These are phyloP conservation scores for Ceratocystis eucalypticola DNA, from an alignment of 2,329 filamentous ascomycete species.

Conservation along the genomic window DNA sequence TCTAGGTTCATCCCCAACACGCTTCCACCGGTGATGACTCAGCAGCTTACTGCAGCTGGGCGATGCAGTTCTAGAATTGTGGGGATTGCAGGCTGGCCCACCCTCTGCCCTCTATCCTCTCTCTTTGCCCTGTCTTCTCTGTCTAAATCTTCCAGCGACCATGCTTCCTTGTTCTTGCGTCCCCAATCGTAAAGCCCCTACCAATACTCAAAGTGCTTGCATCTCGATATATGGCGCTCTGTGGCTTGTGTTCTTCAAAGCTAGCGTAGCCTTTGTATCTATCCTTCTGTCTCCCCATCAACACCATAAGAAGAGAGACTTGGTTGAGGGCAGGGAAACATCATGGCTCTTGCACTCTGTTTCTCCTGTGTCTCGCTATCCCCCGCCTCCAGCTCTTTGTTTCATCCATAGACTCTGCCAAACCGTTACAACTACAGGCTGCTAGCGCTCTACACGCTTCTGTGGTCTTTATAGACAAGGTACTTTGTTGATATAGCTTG, in stretches of 20 bases:
- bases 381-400: not conserved
- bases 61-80: not conserved
- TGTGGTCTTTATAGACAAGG: not conserved
- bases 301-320: not conserved
- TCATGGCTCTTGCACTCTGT: not conserved
- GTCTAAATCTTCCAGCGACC: not conserved
- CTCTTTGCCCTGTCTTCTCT: not conserved
- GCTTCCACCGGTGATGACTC: not conserved
- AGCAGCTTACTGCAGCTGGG: not conserved
- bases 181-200: too few relatives aligned
- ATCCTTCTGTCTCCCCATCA: not conserved
- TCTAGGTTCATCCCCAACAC: not conserved
- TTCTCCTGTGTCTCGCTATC: not conserved
- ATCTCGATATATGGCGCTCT: not conserved
- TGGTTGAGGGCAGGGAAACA: not conserved
- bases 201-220: not conserved
- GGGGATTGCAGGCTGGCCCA: not conserved
- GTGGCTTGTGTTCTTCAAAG: not conserved
- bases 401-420: not conserved
- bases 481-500: not conserved
- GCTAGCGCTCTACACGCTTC: not conserved
- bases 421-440: not conserved
- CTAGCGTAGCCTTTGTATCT: not conserved
- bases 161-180: too few relatives aligned
- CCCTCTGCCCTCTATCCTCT: not conserved